Evolutionary conservation across 2,329 filamentous ascomycete genomes (phyloP).

Genomic region (Dendrostoma leiphaemia): DNA sequence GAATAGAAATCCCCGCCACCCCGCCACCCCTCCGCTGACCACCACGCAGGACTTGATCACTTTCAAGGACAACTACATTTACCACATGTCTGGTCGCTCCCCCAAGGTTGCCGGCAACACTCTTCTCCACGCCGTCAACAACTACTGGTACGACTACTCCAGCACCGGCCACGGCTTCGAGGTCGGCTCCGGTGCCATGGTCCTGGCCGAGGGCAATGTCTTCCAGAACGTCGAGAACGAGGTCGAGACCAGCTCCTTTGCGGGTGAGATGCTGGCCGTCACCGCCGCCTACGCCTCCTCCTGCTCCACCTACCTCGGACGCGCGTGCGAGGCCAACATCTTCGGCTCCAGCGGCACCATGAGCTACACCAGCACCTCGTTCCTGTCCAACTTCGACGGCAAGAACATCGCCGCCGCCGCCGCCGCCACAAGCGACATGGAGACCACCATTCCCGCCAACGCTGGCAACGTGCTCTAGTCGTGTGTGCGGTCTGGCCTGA

Average conservation of each 20-base stretch:
- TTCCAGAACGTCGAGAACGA: constrained; percentile 53
- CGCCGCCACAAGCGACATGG: constrained; percentile 9
- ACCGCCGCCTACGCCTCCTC: constrained; percentile 30
- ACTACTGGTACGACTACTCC: constrained; percentile 54
- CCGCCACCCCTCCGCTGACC: not conserved
- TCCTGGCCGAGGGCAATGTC: constrained; percentile 56
- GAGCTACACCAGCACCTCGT: constrained; percentile 12
- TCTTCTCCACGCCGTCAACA: constrained; percentile 59
- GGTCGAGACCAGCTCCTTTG: constrained; percentile 30
- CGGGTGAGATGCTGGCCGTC: constrained; percentile 22
- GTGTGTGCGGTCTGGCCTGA: not conserved
- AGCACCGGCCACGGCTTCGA: constrained; percentile 54
- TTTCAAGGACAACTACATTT: constrained; percentile 60
- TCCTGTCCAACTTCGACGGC: constrained; percentile 19
- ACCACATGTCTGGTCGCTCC: constrained; percentile 55
- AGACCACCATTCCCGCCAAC: constrained; percentile 10
- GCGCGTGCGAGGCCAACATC: constrained; percentile 48
- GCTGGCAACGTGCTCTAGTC: constrained; percentile 13
- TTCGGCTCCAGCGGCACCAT: constrained; percentile 12
- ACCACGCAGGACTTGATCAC: constrained; percentile 53
- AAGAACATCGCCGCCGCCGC: constrained; percentile 17
- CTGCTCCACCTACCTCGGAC: constrained; percentile 46
- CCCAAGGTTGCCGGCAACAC: constrained; percentile 59
- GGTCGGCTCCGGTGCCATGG: constrained; percentile 38
- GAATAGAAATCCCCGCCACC: too few relatives aligned